Base-by-base conservation (phyloP, 805 yeast species). In the Grigorovia humatica region DNA sequence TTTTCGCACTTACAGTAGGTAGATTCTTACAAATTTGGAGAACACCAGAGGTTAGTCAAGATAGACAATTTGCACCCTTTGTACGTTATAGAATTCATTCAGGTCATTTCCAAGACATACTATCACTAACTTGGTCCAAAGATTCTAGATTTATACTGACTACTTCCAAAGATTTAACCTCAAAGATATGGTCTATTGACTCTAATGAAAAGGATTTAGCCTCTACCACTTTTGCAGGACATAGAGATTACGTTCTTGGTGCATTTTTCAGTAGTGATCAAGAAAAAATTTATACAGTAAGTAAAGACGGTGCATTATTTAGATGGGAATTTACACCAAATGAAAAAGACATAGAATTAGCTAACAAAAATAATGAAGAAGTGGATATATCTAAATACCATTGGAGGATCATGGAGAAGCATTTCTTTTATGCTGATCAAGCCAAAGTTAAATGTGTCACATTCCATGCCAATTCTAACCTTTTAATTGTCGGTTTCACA, bases 1-100 rank as follows among this genome's bases (percentile, higher is more conserved):
- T 80, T 60, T 90, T 93, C 70, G 97, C 97, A 7, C 77, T 88
- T 29, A 95, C 95, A 4, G 74, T 82, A 40, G 88, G 88, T 6
- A 73, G 95, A 57, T 84, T 85, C 50, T 72, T 91, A 17, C 97
- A 93, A 67, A 83, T 93, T 9, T 93, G 99, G 99, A 83, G 81
- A 62, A 88, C 97, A 1, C 97, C 97, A 0, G 82, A 79, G 47
- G 72, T 74, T 23, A 71, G 80, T 8, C 93, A 87, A 59, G 96
- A 88, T 62, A 77, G 96, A 54, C 96, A 89, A 65, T 93, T 93
- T 74, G 93, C 96, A 0, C 99, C 99, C 15, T 93, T 93, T 69
- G 86, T 91, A 43, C 84, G 96, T 56, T 88, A 87, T 68, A 75
- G 96, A 62, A 79, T 86, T 8, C 89, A 89, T 61, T 88, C 96